A percentile compares a stretch with the other conserved stretches of the same genome.
These are phyloP conservation scores for Fusarium robinianum DNA, from an alignment of 2,329 filamentous ascomycete species.

Conservation along the genomic window DNA sequence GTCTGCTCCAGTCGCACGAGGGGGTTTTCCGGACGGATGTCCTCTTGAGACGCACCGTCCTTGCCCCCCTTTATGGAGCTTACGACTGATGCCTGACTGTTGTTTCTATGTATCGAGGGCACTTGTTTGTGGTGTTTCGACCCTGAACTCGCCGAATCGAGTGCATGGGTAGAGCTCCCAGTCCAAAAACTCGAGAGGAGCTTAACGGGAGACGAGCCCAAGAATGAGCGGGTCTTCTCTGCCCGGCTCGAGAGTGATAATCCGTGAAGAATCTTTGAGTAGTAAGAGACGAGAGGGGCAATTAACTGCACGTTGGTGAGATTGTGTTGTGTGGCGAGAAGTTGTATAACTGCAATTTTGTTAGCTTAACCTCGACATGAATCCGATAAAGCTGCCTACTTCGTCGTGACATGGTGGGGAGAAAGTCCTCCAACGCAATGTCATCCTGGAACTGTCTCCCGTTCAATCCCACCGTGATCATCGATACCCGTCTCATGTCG, in stretches of 20 bases:
- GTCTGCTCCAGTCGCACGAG: conserved; percentile 80
- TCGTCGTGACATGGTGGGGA: conserved; percentile 74
- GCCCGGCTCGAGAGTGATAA: conserved; percentile 66
- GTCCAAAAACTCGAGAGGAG: conserved; percentile 82
- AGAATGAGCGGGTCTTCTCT: conserved; percentile 69
- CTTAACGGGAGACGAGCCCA: conserved; percentile 87
- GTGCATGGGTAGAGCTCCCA: conserved; percentile 55
- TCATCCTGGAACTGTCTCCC: conserved; percentile 76
- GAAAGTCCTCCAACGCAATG: conserved; percentile 71
- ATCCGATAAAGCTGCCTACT: conserved; percentile 52
- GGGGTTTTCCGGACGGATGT: conserved; percentile 64
- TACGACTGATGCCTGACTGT: conserved; percentile 59
- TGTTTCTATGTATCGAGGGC: conserved; percentile 48
- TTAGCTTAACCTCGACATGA: conserved; percentile 39
- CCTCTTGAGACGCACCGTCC: conserved; percentile 48
- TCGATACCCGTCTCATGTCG: conserved; percentile 55
- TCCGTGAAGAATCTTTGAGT: conserved; percentile 75
- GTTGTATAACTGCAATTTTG: conserved; percentile 63
- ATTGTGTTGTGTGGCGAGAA: conserved; percentile 72
- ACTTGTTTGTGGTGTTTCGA: conserved; percentile 48
- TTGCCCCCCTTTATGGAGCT: conserved; percentile 56
- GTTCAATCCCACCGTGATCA: conserved; percentile 65
- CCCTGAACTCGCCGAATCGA: conserved; percentile 33
- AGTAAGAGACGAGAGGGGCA: conserved; percentile 73
- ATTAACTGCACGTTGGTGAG: conserved; percentile 67